These are phyloP conservation scores for Leccinum longicurvipes DNA, from an alignment of 768 basidiomycete genomes.

Conservation along the genomic window DNA sequence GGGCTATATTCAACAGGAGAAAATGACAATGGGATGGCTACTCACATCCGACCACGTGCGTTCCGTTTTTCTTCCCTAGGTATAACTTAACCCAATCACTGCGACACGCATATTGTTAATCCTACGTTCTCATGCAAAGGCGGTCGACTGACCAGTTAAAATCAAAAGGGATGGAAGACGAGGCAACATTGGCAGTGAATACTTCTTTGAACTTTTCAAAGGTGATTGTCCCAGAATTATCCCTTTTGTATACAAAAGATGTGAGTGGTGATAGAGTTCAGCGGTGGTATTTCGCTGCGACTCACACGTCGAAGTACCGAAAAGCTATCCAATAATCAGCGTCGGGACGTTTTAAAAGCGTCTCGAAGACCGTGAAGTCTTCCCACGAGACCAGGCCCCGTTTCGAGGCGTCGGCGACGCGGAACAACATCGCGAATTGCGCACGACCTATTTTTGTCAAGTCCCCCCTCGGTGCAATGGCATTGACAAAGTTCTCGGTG, in stretches of 20 bases:
- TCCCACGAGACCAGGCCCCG: constrained; percentile 87
- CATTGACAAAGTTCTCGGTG: constrained; percentile 86
- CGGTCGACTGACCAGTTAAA: constrained; percentile 70
- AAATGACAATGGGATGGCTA: constrained; percentile 10
- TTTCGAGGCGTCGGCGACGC: constrained; percentile 76
- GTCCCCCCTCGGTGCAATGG: constrained; percentile 87
- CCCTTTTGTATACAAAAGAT: constrained; percentile 41
- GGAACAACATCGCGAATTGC: constrained; percentile 88
- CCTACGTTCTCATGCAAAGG: not conserved
- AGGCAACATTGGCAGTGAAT: constrained; percentile 74
- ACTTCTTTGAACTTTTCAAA: constrained; percentile 95
- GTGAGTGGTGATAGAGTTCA: constrained; percentile 6
- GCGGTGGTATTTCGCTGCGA: constrained; percentile 11
- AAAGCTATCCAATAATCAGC: constrained; percentile 98
- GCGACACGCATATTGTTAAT: constrained; percentile 7
- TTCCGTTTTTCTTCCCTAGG: constrained; percentile 87
- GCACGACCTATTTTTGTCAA: constrained; percentile 81
- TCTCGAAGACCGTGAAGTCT: constrained; percentile 95
- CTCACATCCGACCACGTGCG: constrained; percentile 90
- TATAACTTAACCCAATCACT: constrained; percentile 97
- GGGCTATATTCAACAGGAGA: constrained; percentile 4
- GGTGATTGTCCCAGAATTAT: constrained; percentile 87
- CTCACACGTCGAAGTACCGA: constrained; percentile 93
- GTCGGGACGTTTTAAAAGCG: constrained; percentile 87
- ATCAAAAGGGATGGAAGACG: constrained; percentile 87